Conservation (phyloP, 2,329 filamentous ascomycete genomes). For the Capronia epimyces region DNA sequence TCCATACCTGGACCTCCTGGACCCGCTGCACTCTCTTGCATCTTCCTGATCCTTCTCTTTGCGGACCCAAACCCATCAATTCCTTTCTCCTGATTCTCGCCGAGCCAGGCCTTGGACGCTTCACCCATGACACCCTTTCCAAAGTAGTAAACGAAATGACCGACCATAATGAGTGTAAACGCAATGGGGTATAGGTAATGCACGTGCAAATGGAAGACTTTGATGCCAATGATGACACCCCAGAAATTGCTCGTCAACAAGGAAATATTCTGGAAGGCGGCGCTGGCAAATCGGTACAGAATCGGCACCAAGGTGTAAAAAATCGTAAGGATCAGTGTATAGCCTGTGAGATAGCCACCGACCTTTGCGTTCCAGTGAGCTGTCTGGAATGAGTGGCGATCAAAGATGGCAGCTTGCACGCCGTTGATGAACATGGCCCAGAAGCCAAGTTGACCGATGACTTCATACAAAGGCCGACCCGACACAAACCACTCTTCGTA, state of each 20-base stretch:
- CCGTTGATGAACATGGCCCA: conserved; percentile 90
- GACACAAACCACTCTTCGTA: conserved; percentile 92
- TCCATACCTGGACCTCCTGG: conserved; percentile 19
- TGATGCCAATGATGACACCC: conserved; percentile 86
- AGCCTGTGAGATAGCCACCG: conserved; percentile 80
- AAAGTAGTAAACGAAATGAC: conserved; percentile 81
- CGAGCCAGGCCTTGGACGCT: conserved; percentile 91
- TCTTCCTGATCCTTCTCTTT: conserved; percentile 59
- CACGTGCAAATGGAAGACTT: conserved; percentile 72
- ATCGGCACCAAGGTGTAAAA: conserved; percentile 88
- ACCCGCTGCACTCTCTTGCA: conserved; percentile 17
- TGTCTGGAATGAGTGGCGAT: conserved; percentile 63
- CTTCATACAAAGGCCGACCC: conserved; percentile 82
- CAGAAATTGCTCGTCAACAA: conserved; percentile 94
- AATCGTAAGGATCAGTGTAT: conserved; percentile 71
- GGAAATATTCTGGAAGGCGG: conserved; percentile 95
- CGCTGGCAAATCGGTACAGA: conserved; percentile 80
- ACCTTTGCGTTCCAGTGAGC: conserved; percentile 63
- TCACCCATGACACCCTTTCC: conserved; percentile 78
- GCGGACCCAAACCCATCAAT: conserved; percentile 78
- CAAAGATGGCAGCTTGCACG: conserved; percentile 84
- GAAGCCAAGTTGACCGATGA: conserved; percentile 82
- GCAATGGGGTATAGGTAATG: conserved; percentile 94
- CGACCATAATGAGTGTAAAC: conserved; percentile 84
- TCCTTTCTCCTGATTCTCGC: conserved; percentile 75